A percentile compares a stretch with the other conserved stretches of the same genome.
phyloP scores from a whole-genome alignment of 108 stramenopile species.

The Skeletonema potamos region DNA sequence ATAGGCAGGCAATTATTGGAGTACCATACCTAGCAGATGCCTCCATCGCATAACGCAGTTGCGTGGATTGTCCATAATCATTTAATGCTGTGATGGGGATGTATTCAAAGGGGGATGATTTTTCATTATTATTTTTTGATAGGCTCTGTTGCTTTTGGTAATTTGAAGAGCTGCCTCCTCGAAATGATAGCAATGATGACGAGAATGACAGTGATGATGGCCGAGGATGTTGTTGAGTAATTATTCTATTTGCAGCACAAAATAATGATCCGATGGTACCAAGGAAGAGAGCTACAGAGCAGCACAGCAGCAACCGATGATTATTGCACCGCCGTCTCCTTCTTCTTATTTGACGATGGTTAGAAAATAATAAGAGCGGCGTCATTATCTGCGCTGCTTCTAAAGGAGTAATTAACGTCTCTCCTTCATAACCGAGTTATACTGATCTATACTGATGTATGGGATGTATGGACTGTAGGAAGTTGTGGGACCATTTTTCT shows the following conservation, averaged over 20 bases:
- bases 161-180: background rate
- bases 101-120: conserved; percentile 45
- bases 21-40: conserved; percentile 47
- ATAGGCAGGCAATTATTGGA: conserved; percentile 44
- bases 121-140: background rate
- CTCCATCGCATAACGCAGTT: conserved; percentile 57
- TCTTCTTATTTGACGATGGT: background rate
- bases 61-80: conserved; percentile 60
- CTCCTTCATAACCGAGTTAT: no score
- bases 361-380: background rate
- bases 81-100: conserved; percentile 57
- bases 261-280: background rate
- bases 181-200: background rate
- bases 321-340: background rate
- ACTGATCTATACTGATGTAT: no score
- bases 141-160: background rate
- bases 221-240: background rate
- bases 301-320: background rate
- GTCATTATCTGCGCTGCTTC: background rate
- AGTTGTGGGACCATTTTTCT: no score
- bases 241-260: background rate
- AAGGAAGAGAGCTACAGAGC: background rate
- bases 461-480: no score
- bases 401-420: no score
- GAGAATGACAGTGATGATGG: background rate